Conservation (phyloP, 225 moss, liverwort and hornwort species). For the Sphagnum tenellum region DNA sequence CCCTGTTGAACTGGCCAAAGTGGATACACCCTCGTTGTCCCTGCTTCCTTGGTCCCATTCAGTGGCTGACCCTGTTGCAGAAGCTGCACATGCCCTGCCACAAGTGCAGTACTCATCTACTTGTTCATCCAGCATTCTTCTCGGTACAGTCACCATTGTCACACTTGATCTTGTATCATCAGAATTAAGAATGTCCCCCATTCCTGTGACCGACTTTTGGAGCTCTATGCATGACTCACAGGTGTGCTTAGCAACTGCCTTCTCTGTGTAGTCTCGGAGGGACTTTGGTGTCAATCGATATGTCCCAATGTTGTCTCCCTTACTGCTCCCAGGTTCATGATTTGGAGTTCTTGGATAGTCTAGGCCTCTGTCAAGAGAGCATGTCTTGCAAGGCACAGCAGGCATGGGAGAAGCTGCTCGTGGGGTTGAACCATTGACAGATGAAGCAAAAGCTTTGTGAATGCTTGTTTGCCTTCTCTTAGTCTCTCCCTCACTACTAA, state of each 20-base stretch:
- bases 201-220: conserved; percentile 27
- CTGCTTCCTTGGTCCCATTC: conserved; percentile 6
- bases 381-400: conserved; percentile 3
- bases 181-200: conserved; percentile 10
- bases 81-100: conserved; percentile 6
- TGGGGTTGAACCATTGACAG: neutral
- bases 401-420: neutral
- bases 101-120: conserved; percentile 3
- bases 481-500: conserved; percentile 51
- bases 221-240: conserved; percentile 31
- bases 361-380: conserved; percentile 1
- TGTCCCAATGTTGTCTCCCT: conserved; percentile 1
- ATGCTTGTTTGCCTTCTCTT: conserved; percentile 12
- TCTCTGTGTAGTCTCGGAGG: conserved; percentile 9
- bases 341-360: conserved; percentile 9
- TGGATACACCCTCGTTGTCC: conserved; percentile 2
- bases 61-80: conserved; percentile 1
- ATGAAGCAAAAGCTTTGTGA: conserved; percentile 18
- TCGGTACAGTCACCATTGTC: conserved; percentile 10
- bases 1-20: neutral
- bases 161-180: conserved; percentile 8
- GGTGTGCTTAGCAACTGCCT: conserved; percentile 5
- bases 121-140: conserved; percentile 30
- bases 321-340: conserved; percentile 2
- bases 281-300: conserved; percentile 14